Conservation (phyloP, 176 grass and related monocot species). For the Ananas comosus region DNA sequence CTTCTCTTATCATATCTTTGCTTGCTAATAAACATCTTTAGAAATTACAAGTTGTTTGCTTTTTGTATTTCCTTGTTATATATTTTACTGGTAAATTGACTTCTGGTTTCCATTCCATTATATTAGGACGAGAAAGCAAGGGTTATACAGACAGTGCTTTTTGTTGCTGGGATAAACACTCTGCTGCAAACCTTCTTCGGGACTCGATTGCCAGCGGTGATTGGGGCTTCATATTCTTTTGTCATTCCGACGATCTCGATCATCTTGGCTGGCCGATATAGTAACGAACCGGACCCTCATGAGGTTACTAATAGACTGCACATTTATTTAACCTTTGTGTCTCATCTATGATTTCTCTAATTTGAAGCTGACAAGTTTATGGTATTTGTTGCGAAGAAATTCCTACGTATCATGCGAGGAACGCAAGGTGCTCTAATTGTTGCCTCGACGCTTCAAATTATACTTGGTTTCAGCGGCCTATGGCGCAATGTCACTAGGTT, state of each 20-base stretch:
- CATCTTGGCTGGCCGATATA: slow-evolving; percentile 82
- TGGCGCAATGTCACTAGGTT: slow-evolving; percentile 97
- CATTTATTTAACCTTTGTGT: neutral
- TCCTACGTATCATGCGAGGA: slow-evolving; percentile 86
- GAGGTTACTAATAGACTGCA: slow-evolving; percentile 32
- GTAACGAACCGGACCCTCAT: slow-evolving; percentile 55
- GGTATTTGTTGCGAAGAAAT: slow-evolving; percentile 52
- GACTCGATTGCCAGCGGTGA: slow-evolving; percentile 81
- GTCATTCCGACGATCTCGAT: slow-evolving; percentile 92
- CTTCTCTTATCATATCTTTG: neutral
- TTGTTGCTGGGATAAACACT: slow-evolving; percentile 89
- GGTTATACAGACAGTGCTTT: slow-evolving; percentile 84
- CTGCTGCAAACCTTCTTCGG: slow-evolving; percentile 93
- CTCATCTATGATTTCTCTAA: slow-evolving; percentile 16
- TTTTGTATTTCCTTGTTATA: too few relatives aligned
- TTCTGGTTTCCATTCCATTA: neutral
- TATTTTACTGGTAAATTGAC: too few relatives aligned
- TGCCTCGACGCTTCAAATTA: slow-evolving; percentile 90
- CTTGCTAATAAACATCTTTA: neutral
- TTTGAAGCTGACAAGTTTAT: slow-evolving; percentile 22
- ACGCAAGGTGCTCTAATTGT: slow-evolving; percentile 96
- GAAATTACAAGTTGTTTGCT: too few relatives aligned
- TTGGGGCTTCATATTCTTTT: slow-evolving; percentile 90
- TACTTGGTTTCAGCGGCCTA: slow-evolving; percentile 95
- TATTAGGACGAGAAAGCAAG: slow-evolving; percentile 85